Conservation (phyloP, 768 basidiomycete genomes). For the Agrocybe chaxingu region DNA sequence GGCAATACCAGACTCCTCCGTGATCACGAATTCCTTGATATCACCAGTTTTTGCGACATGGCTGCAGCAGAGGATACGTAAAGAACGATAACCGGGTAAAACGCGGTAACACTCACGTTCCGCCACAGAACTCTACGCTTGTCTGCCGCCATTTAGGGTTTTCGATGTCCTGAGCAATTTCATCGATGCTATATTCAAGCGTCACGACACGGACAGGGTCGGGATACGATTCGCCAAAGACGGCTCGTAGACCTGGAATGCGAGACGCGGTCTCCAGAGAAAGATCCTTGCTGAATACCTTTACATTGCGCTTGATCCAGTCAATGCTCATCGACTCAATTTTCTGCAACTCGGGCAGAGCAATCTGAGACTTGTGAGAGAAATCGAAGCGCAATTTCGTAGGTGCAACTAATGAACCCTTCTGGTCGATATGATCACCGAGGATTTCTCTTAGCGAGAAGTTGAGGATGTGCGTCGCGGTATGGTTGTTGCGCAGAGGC, state of each 20-base stretch:
- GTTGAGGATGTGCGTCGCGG: slow-evolving; percentile 98
- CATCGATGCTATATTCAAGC: slow-evolving; percentile 83
- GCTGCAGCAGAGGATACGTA: slow-evolving; percentile 31
- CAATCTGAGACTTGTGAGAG: slow-evolving; percentile 88
- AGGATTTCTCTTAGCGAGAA: slow-evolving; percentile 88
- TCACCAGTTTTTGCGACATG: slow-evolving; percentile 97
- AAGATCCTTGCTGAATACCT: slow-evolving; percentile 86
- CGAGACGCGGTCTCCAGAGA: slow-evolving; percentile 72
- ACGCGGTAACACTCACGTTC: slow-evolving; percentile 68
- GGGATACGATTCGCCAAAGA: slow-evolving; percentile 97
- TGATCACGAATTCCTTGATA: slow-evolving; percentile 94
- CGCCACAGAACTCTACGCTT: slow-evolving; percentile 97
- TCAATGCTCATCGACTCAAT: slow-evolving; percentile 83
- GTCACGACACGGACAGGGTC: slow-evolving; percentile 96
- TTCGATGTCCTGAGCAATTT: slow-evolving; percentile 79
- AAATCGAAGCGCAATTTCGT: slow-evolving; percentile 98
- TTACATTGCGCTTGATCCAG: slow-evolving; percentile 89
- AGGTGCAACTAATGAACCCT: slow-evolving; percentile 95
- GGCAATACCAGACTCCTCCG: slow-evolving; percentile 95
- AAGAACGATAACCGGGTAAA: background rate
- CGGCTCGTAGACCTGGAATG: slow-evolving; percentile 93
- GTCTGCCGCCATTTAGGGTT: slow-evolving; percentile 90
- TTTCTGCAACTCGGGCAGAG: slow-evolving; percentile 69
- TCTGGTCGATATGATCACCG: slow-evolving; percentile 97
- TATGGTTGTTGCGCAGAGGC: slow-evolving; percentile 97